A percentile compares a stretch with the other conserved stretches of the same genome.
Evolutionary conservation across 306 rosid species (phyloP).

Genomic region (Dalbergia cochinchinensis): DNA sequence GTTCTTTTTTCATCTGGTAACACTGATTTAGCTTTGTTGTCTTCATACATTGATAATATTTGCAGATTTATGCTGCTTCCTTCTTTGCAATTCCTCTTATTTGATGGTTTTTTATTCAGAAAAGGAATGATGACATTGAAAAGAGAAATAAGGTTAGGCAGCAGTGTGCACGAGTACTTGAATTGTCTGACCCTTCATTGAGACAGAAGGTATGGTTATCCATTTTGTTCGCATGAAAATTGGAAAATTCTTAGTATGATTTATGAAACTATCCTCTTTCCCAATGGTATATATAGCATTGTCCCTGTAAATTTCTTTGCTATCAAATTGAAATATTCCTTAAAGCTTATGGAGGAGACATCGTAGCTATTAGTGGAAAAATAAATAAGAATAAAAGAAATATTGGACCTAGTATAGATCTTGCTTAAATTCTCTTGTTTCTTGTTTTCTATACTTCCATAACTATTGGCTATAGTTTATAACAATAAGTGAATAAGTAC

Average conservation of each 20-base stretch:
- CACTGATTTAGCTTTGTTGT: conserved; percentile 33
- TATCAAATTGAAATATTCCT: conserved; percentile 13
- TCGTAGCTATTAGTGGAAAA: background rate
- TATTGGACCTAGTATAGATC: conserved; percentile 1
- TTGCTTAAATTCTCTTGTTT: background rate
- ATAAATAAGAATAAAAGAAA: conserved; percentile 14
- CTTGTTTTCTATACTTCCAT: conserved; percentile 14
- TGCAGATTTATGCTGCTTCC: conserved; percentile 97
- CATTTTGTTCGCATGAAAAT: background rate
- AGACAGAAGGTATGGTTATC: conserved; percentile 79
- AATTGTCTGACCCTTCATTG: conserved; percentile 80
- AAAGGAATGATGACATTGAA: conserved; percentile 77
- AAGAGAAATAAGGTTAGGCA: conserved; percentile 83
- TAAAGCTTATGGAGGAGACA: background rate
- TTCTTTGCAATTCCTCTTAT: conserved; percentile 96
- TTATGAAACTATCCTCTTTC: conserved; percentile 11
- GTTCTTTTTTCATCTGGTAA: conserved; percentile 15
- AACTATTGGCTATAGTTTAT: background rate
- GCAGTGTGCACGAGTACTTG: conserved; percentile 75
- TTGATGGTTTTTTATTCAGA: conserved; percentile 77
- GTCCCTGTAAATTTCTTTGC: conserved; percentile 6
- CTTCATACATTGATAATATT: conserved; percentile 39
- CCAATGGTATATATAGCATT: background rate
- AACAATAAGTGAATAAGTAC: conserved; percentile 1
- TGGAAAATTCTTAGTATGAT: conserved; percentile 12